A percentile compares a stretch with the other conserved stretches of the same genome.
phyloP scores from a whole-genome alignment of 179 eudicot genomes.

The Monotropa hypopitys region DNA sequence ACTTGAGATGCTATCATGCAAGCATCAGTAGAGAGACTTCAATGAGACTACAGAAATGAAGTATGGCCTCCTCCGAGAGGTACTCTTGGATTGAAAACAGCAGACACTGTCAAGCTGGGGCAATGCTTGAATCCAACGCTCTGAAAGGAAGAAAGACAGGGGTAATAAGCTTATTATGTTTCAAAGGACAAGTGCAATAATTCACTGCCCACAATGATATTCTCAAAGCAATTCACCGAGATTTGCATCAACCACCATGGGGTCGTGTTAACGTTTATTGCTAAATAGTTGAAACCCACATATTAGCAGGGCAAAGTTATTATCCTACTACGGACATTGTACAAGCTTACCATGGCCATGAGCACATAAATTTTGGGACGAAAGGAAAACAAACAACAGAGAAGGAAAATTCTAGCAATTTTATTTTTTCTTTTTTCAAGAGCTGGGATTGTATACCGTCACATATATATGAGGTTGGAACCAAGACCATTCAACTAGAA shows the following conservation, averaged over 20 bases:
- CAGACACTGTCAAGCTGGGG: conserved; percentile 48
- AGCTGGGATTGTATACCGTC: neutral
- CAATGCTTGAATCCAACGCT: conserved; percentile 51
- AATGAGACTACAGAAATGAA: conserved; percentile 31
- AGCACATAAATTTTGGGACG: too few species aligned
- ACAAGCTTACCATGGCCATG: too few species aligned
- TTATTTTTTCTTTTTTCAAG: neutral
- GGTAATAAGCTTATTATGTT: conserved; percentile 9
- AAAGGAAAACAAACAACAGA: too few species aligned
- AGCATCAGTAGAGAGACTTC: neutral
- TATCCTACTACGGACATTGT: neutral
- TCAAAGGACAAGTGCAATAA: neutral
- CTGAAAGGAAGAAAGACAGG: conserved; percentile 24
- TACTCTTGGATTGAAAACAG: conserved; percentile 54
- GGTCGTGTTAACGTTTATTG: neutral
- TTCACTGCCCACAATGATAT: neutral
- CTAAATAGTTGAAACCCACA: neutral
- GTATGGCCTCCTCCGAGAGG: conserved; percentile 81
- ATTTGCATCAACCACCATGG: neutral
- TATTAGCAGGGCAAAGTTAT: neutral
- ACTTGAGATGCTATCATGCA: neutral
- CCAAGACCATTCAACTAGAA: neutral
- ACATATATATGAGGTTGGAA: neutral
- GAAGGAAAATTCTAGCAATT: neutral
- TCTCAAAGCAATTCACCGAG: neutral